phyloP scores from a whole-genome alignment of 495 filamentous ascomycete species.

The Beverwykella pulmonaria region DNA sequence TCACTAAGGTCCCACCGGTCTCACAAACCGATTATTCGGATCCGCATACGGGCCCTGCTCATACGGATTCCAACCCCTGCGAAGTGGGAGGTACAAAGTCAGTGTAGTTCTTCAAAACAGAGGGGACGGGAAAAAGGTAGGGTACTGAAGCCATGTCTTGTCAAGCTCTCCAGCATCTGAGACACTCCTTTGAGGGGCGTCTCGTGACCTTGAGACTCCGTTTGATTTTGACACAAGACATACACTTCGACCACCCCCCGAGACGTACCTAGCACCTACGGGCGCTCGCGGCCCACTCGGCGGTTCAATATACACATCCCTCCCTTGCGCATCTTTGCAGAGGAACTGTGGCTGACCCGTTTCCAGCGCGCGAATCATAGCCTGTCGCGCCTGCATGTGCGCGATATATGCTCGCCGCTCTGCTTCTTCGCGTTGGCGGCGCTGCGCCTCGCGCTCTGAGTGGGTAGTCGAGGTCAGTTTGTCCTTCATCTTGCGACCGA shows the following conservation, averaged over 20 bases:
- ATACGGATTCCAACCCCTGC: conserved; percentile 52
- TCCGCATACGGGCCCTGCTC: conserved; percentile 45
- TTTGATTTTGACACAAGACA: no score
- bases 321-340: conserved; percentile 51
- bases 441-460: conserved; percentile 47
- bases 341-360: conserved; percentile 54
- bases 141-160: no score
- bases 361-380: conserved; percentile 48
- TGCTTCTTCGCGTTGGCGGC: conserved; percentile 47
- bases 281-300: conserved; percentile 37
- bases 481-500: conserved; percentile 55
- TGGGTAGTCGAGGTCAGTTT: conserved; percentile 52
- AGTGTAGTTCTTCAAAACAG: no score
- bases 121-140: no score
- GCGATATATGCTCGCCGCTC: conserved; percentile 47
- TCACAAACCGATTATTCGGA: conserved; percentile 51
- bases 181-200: no score
- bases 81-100: no score
- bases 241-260: no score
- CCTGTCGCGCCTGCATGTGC: conserved; percentile 46
- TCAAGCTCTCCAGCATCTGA: no score
- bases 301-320: conserved; percentile 54
- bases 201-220: no score
- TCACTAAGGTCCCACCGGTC: conserved; percentile 52
- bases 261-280: conserved; percentile 35